Base-by-base conservation (phyloP, 2,329 filamentous ascomycete species). In the Sporothrix phasma region DNA sequence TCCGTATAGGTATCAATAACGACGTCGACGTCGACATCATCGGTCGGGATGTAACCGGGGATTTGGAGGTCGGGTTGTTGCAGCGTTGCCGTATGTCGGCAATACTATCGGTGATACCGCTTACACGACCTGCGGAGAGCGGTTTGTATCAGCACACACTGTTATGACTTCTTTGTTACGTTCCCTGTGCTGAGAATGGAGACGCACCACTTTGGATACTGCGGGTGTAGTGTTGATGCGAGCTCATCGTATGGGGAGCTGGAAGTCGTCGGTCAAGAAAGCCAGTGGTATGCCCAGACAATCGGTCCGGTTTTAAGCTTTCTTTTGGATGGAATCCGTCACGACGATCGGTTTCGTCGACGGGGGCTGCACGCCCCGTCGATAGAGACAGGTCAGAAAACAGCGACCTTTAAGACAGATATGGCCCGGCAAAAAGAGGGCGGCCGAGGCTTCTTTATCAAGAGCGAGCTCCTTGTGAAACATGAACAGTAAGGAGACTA, bases 341-440 rank as follows among this genome's bases (percentile, higher is more conserved):
- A 19, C 5, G 5, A 8, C 22, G 31, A 26, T 34, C 43, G 60
- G 45, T 37, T 34, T n/a, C 43, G 19, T 7, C n/a, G 47, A 54
- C 47, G 47, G 61, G 61, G 61, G 61, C 47, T 45, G 47, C 61
- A 31, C 10, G 61, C 61, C 60, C 61, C 47, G 61, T 54, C 47
- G 2, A 53, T 24, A 53, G 47, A 22, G 61, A 54, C 19, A 31
- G 19, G 15, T 53, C 61, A 54, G 49, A 45, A 26, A 17, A 22
- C 22, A 37, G 24, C 11, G n/a, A 13, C 13, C 29, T 31, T 22
- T 7, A 11, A 13, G 45, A 31, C 13, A 34, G 41, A 45, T 13
- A 13, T 31, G 11, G 45, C 29, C 19, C 45, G 34, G 31, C 59
- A 49, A 29, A 15, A 61, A 51, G 59, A 51, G 45, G 34, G 51